These are phyloP conservation scores for Corylus americana DNA, from an alignment of 306 rosid species.

Conservation along the genomic window DNA sequence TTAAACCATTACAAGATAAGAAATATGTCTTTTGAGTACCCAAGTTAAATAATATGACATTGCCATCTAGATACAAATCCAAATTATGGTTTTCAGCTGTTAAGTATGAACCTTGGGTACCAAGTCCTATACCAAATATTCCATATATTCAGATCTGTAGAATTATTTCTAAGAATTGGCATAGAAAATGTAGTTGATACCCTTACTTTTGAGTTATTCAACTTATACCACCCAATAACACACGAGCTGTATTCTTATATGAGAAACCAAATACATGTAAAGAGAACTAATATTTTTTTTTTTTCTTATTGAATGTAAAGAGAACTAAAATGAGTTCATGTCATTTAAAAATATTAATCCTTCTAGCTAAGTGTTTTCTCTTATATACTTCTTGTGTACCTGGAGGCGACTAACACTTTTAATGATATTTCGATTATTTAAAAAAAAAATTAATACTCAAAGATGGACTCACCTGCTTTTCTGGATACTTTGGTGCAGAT, in stretches of 20 bases:
- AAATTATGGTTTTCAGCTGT: not conserved
- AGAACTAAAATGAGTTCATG: not conserved
- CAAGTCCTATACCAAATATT: not conserved
- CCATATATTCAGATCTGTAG: not conserved
- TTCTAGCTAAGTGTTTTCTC: no score
- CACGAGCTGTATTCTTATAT: not conserved
- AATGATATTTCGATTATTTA: no score
- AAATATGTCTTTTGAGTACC: not conserved
- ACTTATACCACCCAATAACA: not conserved
- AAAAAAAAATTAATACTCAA: not conserved
- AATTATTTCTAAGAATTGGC: not conserved
- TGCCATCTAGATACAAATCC: not conserved
- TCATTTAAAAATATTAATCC: not conserved
- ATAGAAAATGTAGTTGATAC: not conserved
- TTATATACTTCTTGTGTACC: no score
- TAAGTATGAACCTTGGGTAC: not conserved
- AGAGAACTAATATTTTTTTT: not conserved
- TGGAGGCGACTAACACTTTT: no score
- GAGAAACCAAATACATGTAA: not conserved
- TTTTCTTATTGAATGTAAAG: not conserved
- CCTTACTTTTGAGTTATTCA: not conserved
- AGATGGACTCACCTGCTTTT: conserved; percentile 73
- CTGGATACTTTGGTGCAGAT: conserved; percentile 99
- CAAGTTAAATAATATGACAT: not conserved
- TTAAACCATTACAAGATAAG: not conserved